These are phyloP conservation scores for Dichotomocladium elegans DNA, from an alignment of 371 early-diverging fungal species.

Conservation along the genomic window DNA sequence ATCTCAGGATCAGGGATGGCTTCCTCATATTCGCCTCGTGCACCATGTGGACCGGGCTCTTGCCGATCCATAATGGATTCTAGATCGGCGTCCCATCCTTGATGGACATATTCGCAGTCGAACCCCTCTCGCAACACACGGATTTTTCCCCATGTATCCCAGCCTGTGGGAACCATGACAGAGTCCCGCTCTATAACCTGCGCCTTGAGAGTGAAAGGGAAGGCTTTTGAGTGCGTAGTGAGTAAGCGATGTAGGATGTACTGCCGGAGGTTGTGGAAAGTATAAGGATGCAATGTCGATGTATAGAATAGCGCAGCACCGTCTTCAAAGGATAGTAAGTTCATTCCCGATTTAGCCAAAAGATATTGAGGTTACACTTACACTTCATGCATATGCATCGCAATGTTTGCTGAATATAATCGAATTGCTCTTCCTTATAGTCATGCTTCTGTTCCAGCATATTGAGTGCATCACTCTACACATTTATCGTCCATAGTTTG, in stretches of 20 bases:
- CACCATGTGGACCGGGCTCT: slow-evolving; percentile 23
- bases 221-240: slow-evolving; percentile 51
- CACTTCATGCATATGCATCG: slow-evolving; percentile 87
- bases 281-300: slow-evolving; percentile 73
- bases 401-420: slow-evolving; percentile 89
- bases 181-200: slow-evolving; percentile 85
- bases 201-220: slow-evolving; percentile 63
- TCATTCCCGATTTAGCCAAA: not conserved
- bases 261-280: slow-evolving; percentile 69
- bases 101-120: slow-evolving; percentile 56
- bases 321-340: slow-evolving; percentile 40
- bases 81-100: slow-evolving; percentile 60
- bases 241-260: slow-evolving; percentile 76
- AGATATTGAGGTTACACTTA: slow-evolving; percentile 27
- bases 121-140: slow-evolving; percentile 75
- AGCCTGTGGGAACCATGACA: slow-evolving; percentile 90
- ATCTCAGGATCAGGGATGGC: slow-evolving; percentile 28
- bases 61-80: slow-evolving; percentile 33
- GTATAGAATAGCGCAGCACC: slow-evolving; percentile 91
- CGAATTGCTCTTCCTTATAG: slow-evolving; percentile 85
- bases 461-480: slow-evolving; percentile 72
- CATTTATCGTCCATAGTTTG: not conserved
- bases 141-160: slow-evolving; percentile 92
- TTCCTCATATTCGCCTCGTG: slow-evolving; percentile 36
- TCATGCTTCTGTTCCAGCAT: slow-evolving; percentile 73